phyloP scores from a whole-genome alignment of 495 filamentous ascomycete genomes.

The Pyronema omphalodes region DNA sequence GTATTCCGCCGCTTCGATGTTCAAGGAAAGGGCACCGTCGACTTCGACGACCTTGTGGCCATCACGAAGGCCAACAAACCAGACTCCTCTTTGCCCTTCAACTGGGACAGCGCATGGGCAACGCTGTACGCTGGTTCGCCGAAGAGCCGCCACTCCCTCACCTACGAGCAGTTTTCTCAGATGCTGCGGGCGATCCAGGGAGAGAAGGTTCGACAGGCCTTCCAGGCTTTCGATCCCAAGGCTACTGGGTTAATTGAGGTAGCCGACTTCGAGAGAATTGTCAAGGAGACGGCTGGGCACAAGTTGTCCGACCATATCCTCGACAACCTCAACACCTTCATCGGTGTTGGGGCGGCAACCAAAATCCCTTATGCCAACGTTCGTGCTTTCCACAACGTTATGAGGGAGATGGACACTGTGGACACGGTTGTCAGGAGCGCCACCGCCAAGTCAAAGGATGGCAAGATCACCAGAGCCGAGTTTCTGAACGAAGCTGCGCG shows the following conservation, averaged over 20 bases:
- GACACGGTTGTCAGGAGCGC: constrained; percentile 80
- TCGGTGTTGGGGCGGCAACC: constrained; percentile 27
- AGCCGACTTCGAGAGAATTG: constrained; percentile 90
- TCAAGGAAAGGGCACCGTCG: constrained; percentile 61
- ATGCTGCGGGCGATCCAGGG: constrained; percentile 94
- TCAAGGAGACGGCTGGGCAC: constrained; percentile 75
- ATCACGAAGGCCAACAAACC: constrained; percentile 73
- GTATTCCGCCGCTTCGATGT: constrained; percentile 90
- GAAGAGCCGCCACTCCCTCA: constrained; percentile 68
- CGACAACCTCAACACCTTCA: too few species aligned
- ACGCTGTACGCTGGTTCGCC: constrained; percentile 76
- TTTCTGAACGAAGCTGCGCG: constrained; percentile 88
- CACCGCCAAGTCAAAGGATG: constrained; percentile 62
- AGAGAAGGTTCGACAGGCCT: constrained; percentile 84
- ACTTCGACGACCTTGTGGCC: constrained; percentile 65
- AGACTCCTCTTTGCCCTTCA: constrained; percentile 65
- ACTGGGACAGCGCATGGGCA: constrained; percentile 97
- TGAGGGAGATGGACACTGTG: constrained; percentile 92
- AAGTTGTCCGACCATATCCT: too few species aligned
- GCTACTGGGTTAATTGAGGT: constrained; percentile 95
- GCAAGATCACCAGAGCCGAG: constrained; percentile 81
- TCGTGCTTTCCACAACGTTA: constrained; percentile 89
- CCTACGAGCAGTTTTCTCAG: constrained; percentile 93
- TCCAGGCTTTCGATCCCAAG: constrained; percentile 80
- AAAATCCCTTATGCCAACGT: constrained; percentile 97